Percentiles rank a stretch among this genome's conserved stretches.
phyloP scores from a whole-genome alignment of 306 rosid species.

The Crotalaria pallida region DNA sequence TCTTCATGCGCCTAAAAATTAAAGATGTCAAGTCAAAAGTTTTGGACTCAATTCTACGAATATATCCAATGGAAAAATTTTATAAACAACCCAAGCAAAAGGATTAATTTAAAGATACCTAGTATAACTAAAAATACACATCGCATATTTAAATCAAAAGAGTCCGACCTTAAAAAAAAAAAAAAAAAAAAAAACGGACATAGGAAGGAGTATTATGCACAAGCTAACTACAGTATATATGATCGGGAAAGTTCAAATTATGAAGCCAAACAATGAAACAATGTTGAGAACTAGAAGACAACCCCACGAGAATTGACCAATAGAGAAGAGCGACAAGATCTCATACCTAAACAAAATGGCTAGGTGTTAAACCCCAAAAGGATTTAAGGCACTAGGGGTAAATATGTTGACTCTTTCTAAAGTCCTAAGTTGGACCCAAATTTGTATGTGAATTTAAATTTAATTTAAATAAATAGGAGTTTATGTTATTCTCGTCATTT shows the following conservation, averaged over 20 bases:
- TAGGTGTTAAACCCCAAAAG: neutral
- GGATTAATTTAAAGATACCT: too few relatives aligned
- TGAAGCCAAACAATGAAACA: conserved; percentile 16
- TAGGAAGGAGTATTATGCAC: neutral
- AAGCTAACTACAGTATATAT: neutral
- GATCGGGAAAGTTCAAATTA: conserved; percentile 9
- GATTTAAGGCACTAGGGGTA: neutral
- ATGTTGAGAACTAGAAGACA: conserved; percentile 28
- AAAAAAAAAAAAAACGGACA: neutral
- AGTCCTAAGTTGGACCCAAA: conserved; percentile 17
- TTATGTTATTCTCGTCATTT: too few relatives aligned
- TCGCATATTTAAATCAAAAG: too few relatives aligned
- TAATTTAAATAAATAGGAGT: too few relatives aligned
- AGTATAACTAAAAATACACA: too few relatives aligned
- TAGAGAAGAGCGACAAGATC: conserved; percentile 3
- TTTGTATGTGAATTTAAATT: neutral
- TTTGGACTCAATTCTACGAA: too few relatives aligned
- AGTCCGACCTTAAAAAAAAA: too few relatives aligned
- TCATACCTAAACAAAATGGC: neutral
- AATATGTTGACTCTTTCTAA: conserved; percentile 10
- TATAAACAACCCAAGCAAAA: too few relatives aligned
- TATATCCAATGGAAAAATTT: too few relatives aligned
- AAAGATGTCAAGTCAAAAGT: too few relatives aligned
- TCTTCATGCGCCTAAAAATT: too few relatives aligned
- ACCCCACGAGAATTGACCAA: conserved; percentile 26